phyloP scores from a whole-genome alignment of 169 alveolate genomes.

The Amoebophrya sp. region DNA sequence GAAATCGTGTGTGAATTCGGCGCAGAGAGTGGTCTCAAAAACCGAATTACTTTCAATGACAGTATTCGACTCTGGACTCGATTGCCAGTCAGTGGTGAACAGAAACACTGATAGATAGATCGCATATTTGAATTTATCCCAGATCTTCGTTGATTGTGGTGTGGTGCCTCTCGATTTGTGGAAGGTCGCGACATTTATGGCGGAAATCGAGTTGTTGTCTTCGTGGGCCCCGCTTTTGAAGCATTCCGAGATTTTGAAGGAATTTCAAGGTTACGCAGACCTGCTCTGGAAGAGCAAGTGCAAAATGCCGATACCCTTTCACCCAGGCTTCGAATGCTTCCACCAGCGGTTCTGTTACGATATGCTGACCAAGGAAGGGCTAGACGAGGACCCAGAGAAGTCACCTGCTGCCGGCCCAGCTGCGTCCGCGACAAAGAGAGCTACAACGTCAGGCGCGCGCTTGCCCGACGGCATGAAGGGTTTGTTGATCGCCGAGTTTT shows the following conservation, averaged over 20 bases:
- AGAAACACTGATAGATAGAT: no score
- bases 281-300: background rate
- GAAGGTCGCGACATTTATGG: background rate
- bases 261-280: background rate
- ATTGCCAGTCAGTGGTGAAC: no score
- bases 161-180: background rate
- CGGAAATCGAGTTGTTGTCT: background rate
- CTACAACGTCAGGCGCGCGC: no score
- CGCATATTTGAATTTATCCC: no score
- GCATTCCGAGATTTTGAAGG: background rate
- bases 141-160: background rate
- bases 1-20: no score
- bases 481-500: background rate
- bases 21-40: no score
- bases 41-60: no score
- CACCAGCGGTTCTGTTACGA: background rate
- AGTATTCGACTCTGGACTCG: no score
- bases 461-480: slow-evolving; percentile 8
- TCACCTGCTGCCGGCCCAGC: no score
- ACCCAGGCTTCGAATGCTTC: slow-evolving; percentile 10
- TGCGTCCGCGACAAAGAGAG: no score
- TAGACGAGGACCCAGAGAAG: no score
- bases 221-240: background rate
- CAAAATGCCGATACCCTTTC: background rate
- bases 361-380: background rate